These are phyloP conservation scores for Aphanoascus verrucosus DNA, from an alignment of 2,329 filamentous ascomycete genomes.

Conservation along the genomic window DNA sequence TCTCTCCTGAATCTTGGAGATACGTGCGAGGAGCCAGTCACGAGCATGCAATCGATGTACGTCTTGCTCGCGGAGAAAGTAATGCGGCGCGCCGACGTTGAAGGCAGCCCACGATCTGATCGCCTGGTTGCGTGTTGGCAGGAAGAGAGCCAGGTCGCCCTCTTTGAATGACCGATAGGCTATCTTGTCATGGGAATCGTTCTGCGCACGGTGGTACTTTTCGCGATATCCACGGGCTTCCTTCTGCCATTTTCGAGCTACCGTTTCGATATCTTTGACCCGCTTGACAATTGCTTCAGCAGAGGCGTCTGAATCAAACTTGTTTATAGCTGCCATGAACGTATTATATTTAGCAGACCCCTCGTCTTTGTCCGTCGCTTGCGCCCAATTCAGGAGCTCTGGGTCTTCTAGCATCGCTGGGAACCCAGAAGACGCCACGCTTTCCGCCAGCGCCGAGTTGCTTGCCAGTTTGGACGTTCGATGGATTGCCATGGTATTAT, in stretches of 20 bases:
- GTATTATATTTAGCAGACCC: constrained; percentile 65
- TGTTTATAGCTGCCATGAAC: constrained; percentile 61
- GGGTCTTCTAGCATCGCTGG: constrained; percentile 47
- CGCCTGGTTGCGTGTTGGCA: constrained; percentile 88
- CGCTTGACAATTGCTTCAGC: constrained; percentile 77
- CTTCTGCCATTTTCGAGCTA: constrained; percentile 84
- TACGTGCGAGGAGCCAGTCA: constrained; percentile 94
- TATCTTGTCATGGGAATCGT: constrained; percentile 89
- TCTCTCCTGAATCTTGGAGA: constrained; percentile 80
- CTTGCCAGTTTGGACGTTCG: constrained; percentile 49
- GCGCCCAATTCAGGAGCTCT: constrained; percentile 70
- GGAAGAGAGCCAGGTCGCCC: constrained; percentile 83
- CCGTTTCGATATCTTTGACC: constrained; percentile 84
- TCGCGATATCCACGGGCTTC: constrained; percentile 81
- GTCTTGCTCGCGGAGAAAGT: constrained; percentile 90
- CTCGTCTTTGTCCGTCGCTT: constrained; percentile 49
- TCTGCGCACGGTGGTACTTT: constrained; percentile 66
- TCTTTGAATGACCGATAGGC: constrained; percentile 94
- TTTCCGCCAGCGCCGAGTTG: constrained; percentile 27
- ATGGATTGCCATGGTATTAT: constrained; percentile 62
- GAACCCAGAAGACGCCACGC: constrained; percentile 26
- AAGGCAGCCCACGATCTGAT: constrained; percentile 96
- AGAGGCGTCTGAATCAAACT: constrained; percentile 75
- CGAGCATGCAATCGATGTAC: constrained; percentile 69
- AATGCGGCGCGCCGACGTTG: constrained; percentile 94